Percentiles rank a stretch among this genome's conserved stretches.
phyloP scores from a whole-genome alignment of 305 asterid species.

The Fraxinus paxiana region DNA sequence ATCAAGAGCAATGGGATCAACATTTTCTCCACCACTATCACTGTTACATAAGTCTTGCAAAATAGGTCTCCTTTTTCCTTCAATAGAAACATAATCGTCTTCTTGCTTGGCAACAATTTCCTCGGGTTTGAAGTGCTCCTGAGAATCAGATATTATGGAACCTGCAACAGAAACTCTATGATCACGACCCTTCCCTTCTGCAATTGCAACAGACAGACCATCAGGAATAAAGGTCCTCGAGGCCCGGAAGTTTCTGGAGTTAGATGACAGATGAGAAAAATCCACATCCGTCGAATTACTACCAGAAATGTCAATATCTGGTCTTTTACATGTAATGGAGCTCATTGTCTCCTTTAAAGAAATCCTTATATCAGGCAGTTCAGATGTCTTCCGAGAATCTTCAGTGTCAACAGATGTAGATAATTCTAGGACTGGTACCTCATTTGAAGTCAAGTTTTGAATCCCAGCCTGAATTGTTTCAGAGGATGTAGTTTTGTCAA shows the following conservation, averaged over 20 bases:
- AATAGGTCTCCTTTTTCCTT: constrained; percentile 16
- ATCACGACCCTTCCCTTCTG: constrained; percentile 28
- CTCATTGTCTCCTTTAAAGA: constrained; percentile 18
- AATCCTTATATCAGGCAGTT: constrained; percentile 30
- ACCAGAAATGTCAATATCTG: constrained; percentile 28
- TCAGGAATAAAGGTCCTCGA: constrained; percentile 32
- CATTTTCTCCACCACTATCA: constrained; percentile 29
- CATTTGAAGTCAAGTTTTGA: constrained; percentile 16
- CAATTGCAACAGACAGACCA: constrained; percentile 25
- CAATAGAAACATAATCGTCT: constrained; percentile 24
- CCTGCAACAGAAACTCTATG: constrained; percentile 28
- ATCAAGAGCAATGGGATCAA: constrained; percentile 26
- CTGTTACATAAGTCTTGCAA: constrained; percentile 38
- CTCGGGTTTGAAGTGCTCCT: constrained; percentile 8
- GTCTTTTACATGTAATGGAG: constrained; percentile 21
- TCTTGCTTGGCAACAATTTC: constrained; percentile 29
- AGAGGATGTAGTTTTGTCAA: constrained; percentile 9
- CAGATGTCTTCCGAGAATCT: constrained; percentile 25
- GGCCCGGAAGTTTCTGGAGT: constrained; percentile 30
- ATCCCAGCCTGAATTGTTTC: constrained; percentile 9
- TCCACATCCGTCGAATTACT: constrained; percentile 24
- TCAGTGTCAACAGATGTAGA: constrained; percentile 23
- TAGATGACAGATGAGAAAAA: constrained; percentile 15
- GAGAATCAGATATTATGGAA: constrained; percentile 25
- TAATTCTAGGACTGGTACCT: constrained; percentile 13